These are phyloP conservation scores for Rhizopus delemar DNA, from an alignment of 371 early-diverging fungal genomes.

Conservation along the genomic window DNA sequence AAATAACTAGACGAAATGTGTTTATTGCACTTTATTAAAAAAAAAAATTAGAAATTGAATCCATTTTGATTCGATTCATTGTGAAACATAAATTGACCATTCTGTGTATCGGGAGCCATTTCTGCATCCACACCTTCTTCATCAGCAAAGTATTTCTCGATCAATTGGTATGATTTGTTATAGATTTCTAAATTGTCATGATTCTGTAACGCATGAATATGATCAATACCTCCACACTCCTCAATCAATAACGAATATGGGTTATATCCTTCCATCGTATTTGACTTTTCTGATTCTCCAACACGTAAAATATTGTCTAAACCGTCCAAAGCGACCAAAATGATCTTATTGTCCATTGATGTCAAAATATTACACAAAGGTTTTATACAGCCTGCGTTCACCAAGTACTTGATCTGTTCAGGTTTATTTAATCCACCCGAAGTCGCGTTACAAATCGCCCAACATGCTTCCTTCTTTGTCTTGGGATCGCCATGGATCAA, in stretches of 20 bases:
- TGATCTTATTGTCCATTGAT: conserved; percentile 91
- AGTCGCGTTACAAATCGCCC: conserved; percentile 99
- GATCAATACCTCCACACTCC: conserved; percentile 92
- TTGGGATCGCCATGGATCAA: conserved; percentile 92
- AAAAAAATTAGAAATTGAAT: conserved; percentile 60
- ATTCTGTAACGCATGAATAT: conserved; percentile 86
- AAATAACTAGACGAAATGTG: no score
- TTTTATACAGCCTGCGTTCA: conserved; percentile 88
- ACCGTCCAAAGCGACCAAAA: conserved; percentile 95
- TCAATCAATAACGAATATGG: conserved; percentile 90
- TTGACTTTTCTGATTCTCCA: conserved; percentile 73
- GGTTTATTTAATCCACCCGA: conserved; percentile 89
- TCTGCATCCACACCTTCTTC: conserved; percentile 57
- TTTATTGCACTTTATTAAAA: no score
- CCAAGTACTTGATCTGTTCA: conserved; percentile 89
- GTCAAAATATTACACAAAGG: conserved; percentile 93
- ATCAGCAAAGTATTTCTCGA: conserved; percentile 92
- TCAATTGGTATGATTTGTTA: conserved; percentile 91
- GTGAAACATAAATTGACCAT: conserved; percentile 65
- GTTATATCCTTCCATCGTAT: conserved; percentile 67
- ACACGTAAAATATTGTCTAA: conserved; percentile 97
- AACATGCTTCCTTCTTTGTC: conserved; percentile 99
- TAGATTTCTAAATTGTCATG: conserved; percentile 94
- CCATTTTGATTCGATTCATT: conserved; percentile 68
- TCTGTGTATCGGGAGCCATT: conserved; percentile 44